Percentiles rank a stretch among this genome's conserved stretches.
Conservation (phyloP, 202 grass and related monocot species). For the Schoenoplectus tabernaemontani region DNA sequence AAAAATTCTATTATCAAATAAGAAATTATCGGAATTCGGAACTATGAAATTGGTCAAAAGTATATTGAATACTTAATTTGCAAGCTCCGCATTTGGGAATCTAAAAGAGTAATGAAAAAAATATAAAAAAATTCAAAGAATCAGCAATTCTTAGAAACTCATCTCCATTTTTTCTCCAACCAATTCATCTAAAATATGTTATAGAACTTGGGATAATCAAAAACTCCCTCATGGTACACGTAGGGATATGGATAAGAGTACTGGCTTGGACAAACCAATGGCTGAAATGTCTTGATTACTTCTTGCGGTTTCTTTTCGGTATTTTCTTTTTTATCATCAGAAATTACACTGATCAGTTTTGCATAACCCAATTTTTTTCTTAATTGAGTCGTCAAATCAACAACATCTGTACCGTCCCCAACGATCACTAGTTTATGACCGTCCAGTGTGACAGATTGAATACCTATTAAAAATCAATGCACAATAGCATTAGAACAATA, state of each 20-base stretch:
- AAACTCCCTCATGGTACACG: background rate
- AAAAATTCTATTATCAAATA: background rate
- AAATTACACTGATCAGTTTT: conserved; percentile 9
- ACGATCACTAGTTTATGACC: conserved; percentile 39
- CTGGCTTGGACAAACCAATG: background rate
- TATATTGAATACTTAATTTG: background rate
- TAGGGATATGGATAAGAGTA: background rate
- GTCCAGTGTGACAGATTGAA: conserved; percentile 51
- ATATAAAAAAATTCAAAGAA: too few species aligned
- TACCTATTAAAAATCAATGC: background rate
- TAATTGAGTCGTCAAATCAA: conserved; percentile 18
- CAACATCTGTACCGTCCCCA: conserved; percentile 35
- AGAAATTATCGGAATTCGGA: too few species aligned
- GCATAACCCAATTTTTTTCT: conserved; percentile 30
- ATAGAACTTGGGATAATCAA: background rate
- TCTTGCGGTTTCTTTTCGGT: background rate
- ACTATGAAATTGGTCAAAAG: background rate
- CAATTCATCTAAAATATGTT: background rate
- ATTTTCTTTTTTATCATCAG: background rate
- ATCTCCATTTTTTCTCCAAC: background rate
- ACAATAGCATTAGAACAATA: background rate
- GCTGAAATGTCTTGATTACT: background rate
- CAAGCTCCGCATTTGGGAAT: background rate
- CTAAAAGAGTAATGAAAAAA: too few species aligned
- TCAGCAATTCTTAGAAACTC: background rate